Evolutionary conservation across 495 filamentous ascomycete species (phyloP).

Genomic region (Elasticomyces elasticus): DNA sequence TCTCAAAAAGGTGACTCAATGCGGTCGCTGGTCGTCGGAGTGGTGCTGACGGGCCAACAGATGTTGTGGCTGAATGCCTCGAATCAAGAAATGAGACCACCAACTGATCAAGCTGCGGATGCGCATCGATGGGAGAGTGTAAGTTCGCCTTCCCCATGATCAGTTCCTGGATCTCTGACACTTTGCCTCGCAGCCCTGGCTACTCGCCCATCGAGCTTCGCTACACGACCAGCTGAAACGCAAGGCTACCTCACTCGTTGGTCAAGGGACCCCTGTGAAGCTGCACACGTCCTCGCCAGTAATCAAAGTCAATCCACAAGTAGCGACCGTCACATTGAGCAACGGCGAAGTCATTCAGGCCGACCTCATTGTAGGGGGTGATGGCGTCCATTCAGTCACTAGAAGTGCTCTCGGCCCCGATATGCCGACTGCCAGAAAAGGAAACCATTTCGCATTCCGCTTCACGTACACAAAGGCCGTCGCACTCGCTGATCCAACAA

Average conservation of each 20-base stretch:
- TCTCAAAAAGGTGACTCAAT: neutral
- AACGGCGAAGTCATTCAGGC: conserved; percentile 14
- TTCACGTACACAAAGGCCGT: conserved; percentile 42
- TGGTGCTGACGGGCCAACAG: too few relatives aligned
- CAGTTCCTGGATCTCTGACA: too few relatives aligned
- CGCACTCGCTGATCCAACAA: conserved; percentile 39
- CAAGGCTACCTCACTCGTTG: conserved; percentile 12
- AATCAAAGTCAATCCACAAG: neutral
- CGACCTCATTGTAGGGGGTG: conserved; percentile 25
- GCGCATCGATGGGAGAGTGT: conserved; percentile 9
- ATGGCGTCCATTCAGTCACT: conserved; percentile 24
- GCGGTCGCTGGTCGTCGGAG: too few relatives aligned
- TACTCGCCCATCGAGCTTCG: conserved; percentile 21
- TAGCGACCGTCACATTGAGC: conserved; percentile 11
- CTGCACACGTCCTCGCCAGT: neutral
- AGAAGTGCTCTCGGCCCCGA: neutral
- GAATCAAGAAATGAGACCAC: conserved; percentile 13
- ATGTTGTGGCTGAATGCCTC: neutral
- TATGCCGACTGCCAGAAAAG: conserved; percentile 30
- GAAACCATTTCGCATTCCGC: conserved; percentile 45
- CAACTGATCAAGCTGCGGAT: conserved; percentile 7
- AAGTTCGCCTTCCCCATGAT: conserved; percentile 14
- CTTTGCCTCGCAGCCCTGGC: conserved; percentile 26
- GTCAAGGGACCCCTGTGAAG: conserved; percentile 14
- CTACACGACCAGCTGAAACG: conserved; percentile 21